phyloP scores from a whole-genome alignment of 2,329 filamentous ascomycete species.

The Thermomyces lanuginosus region DNA sequence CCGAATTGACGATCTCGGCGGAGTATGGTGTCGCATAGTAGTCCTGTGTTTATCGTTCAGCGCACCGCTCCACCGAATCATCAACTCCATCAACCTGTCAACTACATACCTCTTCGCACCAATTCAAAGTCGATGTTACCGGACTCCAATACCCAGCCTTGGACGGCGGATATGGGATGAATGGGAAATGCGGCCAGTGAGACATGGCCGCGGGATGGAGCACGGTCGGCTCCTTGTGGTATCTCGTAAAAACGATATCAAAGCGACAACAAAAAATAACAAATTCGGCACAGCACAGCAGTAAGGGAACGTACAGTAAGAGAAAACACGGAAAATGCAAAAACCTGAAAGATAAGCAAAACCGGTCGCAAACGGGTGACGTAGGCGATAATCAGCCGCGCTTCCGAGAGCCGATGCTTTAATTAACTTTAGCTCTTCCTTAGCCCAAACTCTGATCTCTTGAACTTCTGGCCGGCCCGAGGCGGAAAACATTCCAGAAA shows the following conservation, averaged over 20 bases:
- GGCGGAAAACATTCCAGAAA: too few relatives aligned
- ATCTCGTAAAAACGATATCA: neutral
- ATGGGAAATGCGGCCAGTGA: constrained; percentile 13
- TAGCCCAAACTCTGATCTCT: too few relatives aligned
- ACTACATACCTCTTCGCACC: constrained; percentile 55
- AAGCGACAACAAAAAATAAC: neutral
- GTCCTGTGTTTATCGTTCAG: constrained; percentile 36
- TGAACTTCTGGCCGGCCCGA: too few relatives aligned
- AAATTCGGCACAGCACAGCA: neutral
- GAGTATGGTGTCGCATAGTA: constrained; percentile 60
- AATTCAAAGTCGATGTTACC: constrained; percentile 58
- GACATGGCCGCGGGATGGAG: neutral
- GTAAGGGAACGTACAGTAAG: too few relatives aligned
- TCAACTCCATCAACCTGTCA: neutral
- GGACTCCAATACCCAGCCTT: constrained; percentile 49
- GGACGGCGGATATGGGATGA: constrained; percentile 29
- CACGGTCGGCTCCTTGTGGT: too few relatives aligned
- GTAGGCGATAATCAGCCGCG: too few relatives aligned
- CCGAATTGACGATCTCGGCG: constrained; percentile 62
- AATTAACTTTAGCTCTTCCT: too few relatives aligned
- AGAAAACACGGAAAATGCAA: too few relatives aligned
- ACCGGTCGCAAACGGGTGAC: too few relatives aligned
- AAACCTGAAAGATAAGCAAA: too few relatives aligned
- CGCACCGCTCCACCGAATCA: too few relatives aligned
- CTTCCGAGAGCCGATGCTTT: too few relatives aligned